A percentile compares a stretch with the other conserved stretches of the same genome.
These are phyloP conservation scores for Daedalea quercina DNA, from an alignment of 768 basidiomycete species.

Conservation along the genomic window DNA sequence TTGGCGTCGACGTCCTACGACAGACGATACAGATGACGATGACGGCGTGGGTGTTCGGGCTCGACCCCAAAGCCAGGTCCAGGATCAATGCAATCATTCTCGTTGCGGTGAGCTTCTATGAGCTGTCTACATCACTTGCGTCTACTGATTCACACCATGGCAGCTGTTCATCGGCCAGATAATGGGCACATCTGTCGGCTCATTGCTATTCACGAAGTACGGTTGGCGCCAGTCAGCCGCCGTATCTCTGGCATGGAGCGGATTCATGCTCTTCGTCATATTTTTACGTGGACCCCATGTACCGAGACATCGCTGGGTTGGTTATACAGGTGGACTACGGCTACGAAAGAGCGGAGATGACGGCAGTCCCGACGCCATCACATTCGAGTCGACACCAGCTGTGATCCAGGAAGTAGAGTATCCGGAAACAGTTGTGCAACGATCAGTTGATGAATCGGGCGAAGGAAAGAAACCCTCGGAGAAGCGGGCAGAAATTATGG, in stretches of 20 bases:
- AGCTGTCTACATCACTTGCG: neutral
- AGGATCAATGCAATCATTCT: constrained; percentile 74
- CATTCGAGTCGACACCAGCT: no score
- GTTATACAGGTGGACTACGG: constrained; percentile 47
- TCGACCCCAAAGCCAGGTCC: constrained; percentile 25
- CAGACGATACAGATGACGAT: constrained; percentile 69
- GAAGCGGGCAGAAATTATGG: no score
- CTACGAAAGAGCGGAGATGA: neutral
- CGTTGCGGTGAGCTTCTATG: constrained; percentile 41
- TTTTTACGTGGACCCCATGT: constrained; percentile 63
- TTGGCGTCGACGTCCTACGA: constrained; percentile 69
- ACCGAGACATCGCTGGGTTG: constrained; percentile 50
- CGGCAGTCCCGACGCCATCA: no score
- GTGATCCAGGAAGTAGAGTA: no score
- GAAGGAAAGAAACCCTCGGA: no score
- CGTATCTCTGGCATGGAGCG: constrained; percentile 53
- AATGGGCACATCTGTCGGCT: constrained; percentile 72
- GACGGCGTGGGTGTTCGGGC: constrained; percentile 42
- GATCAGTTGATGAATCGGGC: no score
- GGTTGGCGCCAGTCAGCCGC: constrained; percentile 68
- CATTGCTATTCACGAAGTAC: constrained; percentile 55
- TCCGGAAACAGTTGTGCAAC: no score
- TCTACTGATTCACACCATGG: neutral
- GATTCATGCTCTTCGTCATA: constrained; percentile 48
- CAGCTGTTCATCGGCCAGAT: constrained; percentile 73